Evolutionary conservation across 345 rosid species (phyloP).

Genomic region (Euphorbia lathyris): DNA sequence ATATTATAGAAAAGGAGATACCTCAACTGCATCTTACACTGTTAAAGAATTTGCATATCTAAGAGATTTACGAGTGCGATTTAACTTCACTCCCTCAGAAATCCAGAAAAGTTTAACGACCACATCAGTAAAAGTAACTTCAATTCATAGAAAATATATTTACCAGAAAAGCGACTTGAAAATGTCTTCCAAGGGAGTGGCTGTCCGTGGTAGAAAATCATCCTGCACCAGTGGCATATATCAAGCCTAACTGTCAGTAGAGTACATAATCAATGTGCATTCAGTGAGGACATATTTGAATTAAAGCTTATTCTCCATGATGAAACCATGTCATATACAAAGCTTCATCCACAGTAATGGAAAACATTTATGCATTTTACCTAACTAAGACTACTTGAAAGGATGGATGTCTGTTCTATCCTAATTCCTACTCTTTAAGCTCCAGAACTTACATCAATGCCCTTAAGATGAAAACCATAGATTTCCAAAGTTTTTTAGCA

Average conservation of each 20-base stretch:
- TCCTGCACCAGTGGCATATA: conserved; percentile 49
- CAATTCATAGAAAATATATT: not conserved
- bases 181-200: conserved; percentile 95
- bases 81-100: too few species aligned
- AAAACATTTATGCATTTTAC: not conserved
- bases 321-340: not conserved
- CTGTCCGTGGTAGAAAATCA: conserved; percentile 92
- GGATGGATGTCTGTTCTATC: not conserved
- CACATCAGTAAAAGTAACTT: not conserved
- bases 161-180: conserved; percentile 99
- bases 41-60: not conserved
- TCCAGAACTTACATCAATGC: not conserved
- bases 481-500: not conserved
- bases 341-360: not conserved
- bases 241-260: not conserved
- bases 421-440: not conserved
- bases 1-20: not conserved
- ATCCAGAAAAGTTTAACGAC: not conserved
- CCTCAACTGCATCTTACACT: not conserved
- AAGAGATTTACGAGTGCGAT: not conserved
- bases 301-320: not conserved
- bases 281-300: not conserved
- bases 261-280: not conserved
- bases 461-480: not conserved
- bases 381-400: not conserved